Evolutionary conservation across 768 basidiomycete genomes (phyloP).

Genomic region (Serendipita sp.): DNA sequence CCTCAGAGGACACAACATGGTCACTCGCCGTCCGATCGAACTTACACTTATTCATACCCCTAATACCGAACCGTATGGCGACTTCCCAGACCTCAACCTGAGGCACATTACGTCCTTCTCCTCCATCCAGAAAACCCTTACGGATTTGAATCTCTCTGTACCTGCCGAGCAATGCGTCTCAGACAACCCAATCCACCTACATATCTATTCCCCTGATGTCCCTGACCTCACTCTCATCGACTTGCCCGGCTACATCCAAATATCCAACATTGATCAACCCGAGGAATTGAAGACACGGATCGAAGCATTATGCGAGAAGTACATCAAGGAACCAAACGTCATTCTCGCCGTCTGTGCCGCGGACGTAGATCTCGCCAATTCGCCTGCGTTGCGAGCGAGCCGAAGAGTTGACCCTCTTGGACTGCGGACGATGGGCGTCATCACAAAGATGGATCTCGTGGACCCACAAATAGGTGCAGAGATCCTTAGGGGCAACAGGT

Average conservation of each 20-base stretch:
- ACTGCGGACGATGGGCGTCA: slow-evolving; percentile 87
- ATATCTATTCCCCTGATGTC: slow-evolving; percentile 89
- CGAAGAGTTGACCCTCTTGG: slow-evolving; percentile 90
- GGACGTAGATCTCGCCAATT: slow-evolving; percentile 96
- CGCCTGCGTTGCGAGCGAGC: slow-evolving; percentile 85
- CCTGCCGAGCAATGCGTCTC: slow-evolving; percentile 83
- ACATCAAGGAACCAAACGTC: slow-evolving; percentile 99
- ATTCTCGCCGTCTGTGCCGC: slow-evolving; percentile 98
- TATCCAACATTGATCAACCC: slow-evolving; percentile 89
- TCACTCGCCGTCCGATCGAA: slow-evolving; percentile 94
- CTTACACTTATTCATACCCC: slow-evolving; percentile 92
- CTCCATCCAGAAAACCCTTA: slow-evolving; percentile 82
- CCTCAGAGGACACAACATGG: slow-evolving; percentile 93
- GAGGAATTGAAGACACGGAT: slow-evolving; percentile 91
- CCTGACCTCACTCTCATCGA: slow-evolving; percentile 97
- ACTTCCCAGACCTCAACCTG: slow-evolving; percentile 80
- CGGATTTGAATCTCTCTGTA: slow-evolving; percentile 89
- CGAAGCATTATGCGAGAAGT: slow-evolving; percentile 74
- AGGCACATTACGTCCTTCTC: slow-evolving; percentile 83
- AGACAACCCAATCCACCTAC: slow-evolving; percentile 87
- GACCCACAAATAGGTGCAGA: slow-evolving; percentile 63
- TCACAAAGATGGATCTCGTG: slow-evolving; percentile 99
- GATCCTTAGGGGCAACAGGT: slow-evolving; percentile 78
- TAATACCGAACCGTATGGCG: slow-evolving; percentile 56
- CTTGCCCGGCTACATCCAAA: slow-evolving; percentile 93